Percentiles rank a stretch among this genome's conserved stretches.
Conservation (phyloP, 164 flowering plant species). For the Taxillus chinensis region DNA sequence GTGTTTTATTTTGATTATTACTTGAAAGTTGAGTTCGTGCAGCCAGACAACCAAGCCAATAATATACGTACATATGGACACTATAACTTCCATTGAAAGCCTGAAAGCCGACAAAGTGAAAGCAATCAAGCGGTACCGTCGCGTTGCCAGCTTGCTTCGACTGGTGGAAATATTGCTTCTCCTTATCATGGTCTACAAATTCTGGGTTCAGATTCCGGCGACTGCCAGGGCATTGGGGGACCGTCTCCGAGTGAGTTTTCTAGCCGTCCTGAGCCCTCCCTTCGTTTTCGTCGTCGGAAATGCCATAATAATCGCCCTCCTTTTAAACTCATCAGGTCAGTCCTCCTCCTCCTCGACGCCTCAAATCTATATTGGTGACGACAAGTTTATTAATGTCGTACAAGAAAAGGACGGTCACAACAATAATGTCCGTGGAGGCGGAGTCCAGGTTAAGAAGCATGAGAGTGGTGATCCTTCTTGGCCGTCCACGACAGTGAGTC, state of each 20-base stretch:
- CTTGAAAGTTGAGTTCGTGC: no score
- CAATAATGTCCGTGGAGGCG: conserved; percentile 6
- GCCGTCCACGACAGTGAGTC: no score
- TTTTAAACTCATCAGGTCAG: conserved; percentile 38
- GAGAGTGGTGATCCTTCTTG: no score
- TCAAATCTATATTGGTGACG: conserved; percentile 1
- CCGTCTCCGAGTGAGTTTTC: conserved; percentile 23
- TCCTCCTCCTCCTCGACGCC: conserved; percentile 7
- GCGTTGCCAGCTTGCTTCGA: conserved; percentile 13
- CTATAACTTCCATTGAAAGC: neutral
- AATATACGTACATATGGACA: no score
- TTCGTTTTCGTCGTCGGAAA: conserved; percentile 59
- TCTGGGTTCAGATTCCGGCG: conserved; percentile 31
- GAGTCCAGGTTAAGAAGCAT: no score
- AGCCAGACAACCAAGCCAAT: no score
- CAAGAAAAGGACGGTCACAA: conserved; percentile 34
- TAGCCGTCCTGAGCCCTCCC: conserved; percentile 27
- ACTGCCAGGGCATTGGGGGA: conserved; percentile 28
- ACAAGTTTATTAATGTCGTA: conserved; percentile 17
- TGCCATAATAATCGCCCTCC: conserved; percentile 32
- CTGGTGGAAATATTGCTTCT: conserved; percentile 23
- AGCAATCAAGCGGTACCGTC: neutral
- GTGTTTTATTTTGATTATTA: no score
- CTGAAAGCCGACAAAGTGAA: neutral
- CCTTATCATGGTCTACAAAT: conserved; percentile 20